Conservation (phyloP, 2,329 filamentous ascomycete genomes). For the Clonostachys rhizophaga region DNA sequence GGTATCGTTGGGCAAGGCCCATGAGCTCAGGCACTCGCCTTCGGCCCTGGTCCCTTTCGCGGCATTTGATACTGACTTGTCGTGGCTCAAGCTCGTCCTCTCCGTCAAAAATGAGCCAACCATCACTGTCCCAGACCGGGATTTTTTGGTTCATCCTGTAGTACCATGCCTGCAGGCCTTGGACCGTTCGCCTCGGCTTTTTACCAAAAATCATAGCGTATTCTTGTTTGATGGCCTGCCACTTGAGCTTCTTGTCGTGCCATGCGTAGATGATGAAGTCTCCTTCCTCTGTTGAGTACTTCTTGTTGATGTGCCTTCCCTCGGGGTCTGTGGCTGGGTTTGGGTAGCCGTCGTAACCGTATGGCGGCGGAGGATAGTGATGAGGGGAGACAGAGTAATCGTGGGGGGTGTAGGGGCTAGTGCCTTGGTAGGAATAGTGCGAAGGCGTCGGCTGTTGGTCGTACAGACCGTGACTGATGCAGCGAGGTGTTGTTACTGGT, state of each 20-base stretch:
- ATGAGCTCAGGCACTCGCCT: slow-evolving; percentile 25
- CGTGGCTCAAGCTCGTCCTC: slow-evolving; percentile 29
- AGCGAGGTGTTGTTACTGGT: background rate
- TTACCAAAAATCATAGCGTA: slow-evolving; percentile 30
- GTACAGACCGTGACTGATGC: background rate
- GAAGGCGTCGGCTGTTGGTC: background rate
- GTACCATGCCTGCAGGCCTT: slow-evolving; percentile 36
- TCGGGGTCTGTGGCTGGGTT: slow-evolving; percentile 17
- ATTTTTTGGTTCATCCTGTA: slow-evolving; percentile 37
- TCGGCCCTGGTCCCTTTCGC: slow-evolving; percentile 27
- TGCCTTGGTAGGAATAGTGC: background rate
- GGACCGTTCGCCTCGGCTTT: slow-evolving; percentile 28
- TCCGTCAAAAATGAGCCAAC: slow-evolving; percentile 31
- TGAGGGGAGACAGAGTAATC: slow-evolving; percentile 26
- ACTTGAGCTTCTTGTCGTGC: slow-evolving; percentile 36
- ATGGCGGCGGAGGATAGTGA: background rate
- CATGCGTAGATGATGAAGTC: slow-evolving; percentile 39
- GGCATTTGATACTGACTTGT: slow-evolving; percentile 30
- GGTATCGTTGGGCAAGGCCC: slow-evolving; percentile 35
- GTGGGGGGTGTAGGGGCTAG: slow-evolving; percentile 1
- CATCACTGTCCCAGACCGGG: slow-evolving; percentile 31
- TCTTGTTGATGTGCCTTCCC: slow-evolving; percentile 34
- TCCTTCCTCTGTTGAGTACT: slow-evolving; percentile 35
- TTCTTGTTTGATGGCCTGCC: slow-evolving; percentile 31
- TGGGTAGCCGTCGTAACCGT: background rate